These are phyloP conservation scores for Ophiobolus disseminans DNA, from an alignment of 2,329 filamentous ascomycete genomes.

Conservation along the genomic window DNA sequence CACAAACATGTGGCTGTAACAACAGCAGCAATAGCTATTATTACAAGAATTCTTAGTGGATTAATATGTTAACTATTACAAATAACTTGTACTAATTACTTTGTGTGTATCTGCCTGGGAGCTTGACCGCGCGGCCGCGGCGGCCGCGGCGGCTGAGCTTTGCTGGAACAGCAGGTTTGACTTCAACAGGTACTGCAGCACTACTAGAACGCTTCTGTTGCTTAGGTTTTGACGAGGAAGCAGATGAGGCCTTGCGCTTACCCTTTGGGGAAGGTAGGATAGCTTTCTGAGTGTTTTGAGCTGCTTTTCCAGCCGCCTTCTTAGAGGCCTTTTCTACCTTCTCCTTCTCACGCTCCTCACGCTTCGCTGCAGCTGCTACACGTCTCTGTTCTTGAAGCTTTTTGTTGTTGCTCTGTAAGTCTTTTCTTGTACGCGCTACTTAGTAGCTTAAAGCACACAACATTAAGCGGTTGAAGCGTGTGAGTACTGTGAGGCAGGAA, in stretches of 20 bases:
- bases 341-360: no score
- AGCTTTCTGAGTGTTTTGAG: neutral
- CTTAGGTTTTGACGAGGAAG: neutral
- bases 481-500: no score
- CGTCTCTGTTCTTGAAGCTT: no score
- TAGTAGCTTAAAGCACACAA: no score
- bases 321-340: no score
- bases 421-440: no score
- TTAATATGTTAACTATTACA: neutral
- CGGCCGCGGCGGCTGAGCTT: neutral
- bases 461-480: no score
- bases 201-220: neutral
- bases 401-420: no score
- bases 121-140: neutral
- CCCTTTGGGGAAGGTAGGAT: neutral
- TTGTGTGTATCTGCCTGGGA: neutral
- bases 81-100: neutral
- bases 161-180: neutral
- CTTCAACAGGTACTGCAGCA: neutral
- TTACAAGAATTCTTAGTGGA: neutral
- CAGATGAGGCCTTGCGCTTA: neutral
- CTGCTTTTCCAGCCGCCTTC: neutral
- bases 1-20: neutral
- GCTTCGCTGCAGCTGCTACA: no score
- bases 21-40: neutral